Percentiles rank a stretch among this genome's conserved stretches.
Evolutionary conservation across 192 early-diverging fungal species (phyloP).

Genomic region (Backusella parvicylindrica): DNA sequence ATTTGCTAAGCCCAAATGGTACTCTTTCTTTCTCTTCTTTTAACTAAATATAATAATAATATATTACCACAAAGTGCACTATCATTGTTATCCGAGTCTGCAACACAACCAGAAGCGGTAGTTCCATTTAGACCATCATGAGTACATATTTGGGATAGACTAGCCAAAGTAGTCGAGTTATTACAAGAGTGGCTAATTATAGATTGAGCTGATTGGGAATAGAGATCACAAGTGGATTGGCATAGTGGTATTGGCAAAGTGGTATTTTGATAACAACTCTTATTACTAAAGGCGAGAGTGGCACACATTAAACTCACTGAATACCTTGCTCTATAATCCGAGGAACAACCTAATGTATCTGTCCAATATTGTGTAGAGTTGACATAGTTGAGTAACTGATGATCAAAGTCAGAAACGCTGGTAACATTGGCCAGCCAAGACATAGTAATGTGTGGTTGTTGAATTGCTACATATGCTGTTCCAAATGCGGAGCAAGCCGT

Average conservation of each 20-base stretch:
- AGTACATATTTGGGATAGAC: constrained; percentile 1
- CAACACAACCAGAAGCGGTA: not conserved
- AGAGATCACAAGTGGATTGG: constrained; percentile 8
- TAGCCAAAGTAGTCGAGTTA: not conserved
- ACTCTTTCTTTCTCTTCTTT: too few species aligned
- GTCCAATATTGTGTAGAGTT: not conserved
- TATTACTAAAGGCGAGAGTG: not conserved
- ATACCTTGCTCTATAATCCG: constrained; percentile 7
- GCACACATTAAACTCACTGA: constrained; percentile 8
- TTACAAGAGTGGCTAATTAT: constrained; percentile 4
- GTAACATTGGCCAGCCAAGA: constrained; percentile 13
- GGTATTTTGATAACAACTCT: constrained; percentile 2
- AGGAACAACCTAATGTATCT: not conserved
- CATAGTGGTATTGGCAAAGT: constrained; percentile 8
- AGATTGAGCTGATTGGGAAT: not conserved
- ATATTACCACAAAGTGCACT: not conserved
- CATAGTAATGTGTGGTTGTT: not conserved
- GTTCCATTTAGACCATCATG: constrained; percentile 3
- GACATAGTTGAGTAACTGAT: not conserved
- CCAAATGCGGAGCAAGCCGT: constrained; percentile 2
- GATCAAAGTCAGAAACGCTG: not conserved
- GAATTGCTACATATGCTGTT: not conserved
- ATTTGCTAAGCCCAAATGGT: not conserved
- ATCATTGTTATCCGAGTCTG: not conserved
- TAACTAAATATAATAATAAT: not conserved